These are phyloP conservation scores for Colletotrichum kahawae DNA, from an alignment of 2,329 filamentous ascomycete genomes.

Conservation along the genomic window DNA sequence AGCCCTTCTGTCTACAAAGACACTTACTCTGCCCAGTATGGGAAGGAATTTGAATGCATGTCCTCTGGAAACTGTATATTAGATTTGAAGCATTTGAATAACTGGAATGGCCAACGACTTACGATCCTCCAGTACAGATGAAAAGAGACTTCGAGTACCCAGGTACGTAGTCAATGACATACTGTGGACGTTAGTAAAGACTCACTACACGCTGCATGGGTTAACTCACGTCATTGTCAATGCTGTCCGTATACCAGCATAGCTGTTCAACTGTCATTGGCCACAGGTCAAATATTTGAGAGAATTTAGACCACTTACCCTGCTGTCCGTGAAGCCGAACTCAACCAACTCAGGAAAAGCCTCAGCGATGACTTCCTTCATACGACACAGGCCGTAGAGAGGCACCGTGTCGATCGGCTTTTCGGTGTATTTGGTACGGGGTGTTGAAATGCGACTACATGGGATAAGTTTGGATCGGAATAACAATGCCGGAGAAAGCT, in stretches of 20 bases:
- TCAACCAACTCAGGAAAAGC: conserved; percentile 27
- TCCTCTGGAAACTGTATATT: not conserved
- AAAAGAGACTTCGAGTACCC: not conserved
- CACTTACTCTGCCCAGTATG: not conserved
- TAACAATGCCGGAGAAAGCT: not conserved
- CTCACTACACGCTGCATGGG: not conserved
- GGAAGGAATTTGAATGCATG: not conserved
- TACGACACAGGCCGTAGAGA: conserved; percentile 25
- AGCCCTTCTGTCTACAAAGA: not conserved
- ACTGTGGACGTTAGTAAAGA: not conserved
- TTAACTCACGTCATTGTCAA: not conserved
- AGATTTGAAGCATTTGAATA: not conserved
- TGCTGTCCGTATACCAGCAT: conserved; percentile 14
- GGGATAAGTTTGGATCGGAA: not conserved
- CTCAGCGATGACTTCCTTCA: conserved; percentile 27
- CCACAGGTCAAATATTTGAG: not conserved
- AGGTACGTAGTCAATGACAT: not conserved
- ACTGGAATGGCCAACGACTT: not conserved
- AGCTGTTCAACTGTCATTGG: not conserved
- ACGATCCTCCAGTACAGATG: not conserved
- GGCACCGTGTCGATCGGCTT: conserved; percentile 28
- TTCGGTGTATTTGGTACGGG: conserved; percentile 27
- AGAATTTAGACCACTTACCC: not conserved
- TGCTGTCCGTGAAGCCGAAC: conserved; percentile 27
- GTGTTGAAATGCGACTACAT: conserved; percentile 19